Evolutionary conservation across 169 alveolate genomes (phyloP).

Genomic region (Plasmodium malariae): DNA sequence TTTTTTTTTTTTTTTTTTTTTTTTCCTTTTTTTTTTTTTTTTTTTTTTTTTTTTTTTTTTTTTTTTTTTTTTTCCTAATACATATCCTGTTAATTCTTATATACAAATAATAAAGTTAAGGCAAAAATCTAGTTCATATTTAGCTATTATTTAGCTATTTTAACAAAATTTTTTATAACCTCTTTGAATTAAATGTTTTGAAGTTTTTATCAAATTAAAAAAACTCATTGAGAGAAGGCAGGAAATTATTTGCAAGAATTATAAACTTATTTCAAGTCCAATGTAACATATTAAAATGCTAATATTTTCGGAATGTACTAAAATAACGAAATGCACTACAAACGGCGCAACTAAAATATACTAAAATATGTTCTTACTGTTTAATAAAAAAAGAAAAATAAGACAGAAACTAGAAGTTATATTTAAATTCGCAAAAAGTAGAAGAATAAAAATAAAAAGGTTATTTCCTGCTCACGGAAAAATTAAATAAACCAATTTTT

Average conservation of each 20-base stretch:
- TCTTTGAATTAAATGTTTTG: constrained; percentile 9
- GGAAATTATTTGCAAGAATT: neutral
- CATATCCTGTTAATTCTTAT: constrained; percentile 3
- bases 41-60: constrained; percentile 24
- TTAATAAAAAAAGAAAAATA: constrained; percentile 24
- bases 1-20: constrained; percentile 12
- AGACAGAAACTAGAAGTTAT: constrained; percentile 13
- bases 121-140: too few relatives aligned
- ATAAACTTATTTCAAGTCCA: neutral
- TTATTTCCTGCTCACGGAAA: constrained; percentile 11
- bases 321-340: neutral
- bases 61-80: constrained; percentile 7
- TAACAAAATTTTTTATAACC: neutral
- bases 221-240: constrained; percentile 1
- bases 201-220: constrained; percentile 10
- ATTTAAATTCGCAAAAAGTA: neutral
- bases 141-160: neutral
- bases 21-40: neutral
- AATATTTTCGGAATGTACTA: neutral
- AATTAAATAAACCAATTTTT: constrained; percentile 8
- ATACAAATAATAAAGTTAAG: constrained; percentile 13
- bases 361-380: neutral
- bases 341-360: neutral
- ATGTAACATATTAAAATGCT: neutral
- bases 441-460: constrained; percentile 10